These are phyloP conservation scores for Ajuga reptans DNA, from an alignment of 305 asterid species.

Conservation along the genomic window DNA sequence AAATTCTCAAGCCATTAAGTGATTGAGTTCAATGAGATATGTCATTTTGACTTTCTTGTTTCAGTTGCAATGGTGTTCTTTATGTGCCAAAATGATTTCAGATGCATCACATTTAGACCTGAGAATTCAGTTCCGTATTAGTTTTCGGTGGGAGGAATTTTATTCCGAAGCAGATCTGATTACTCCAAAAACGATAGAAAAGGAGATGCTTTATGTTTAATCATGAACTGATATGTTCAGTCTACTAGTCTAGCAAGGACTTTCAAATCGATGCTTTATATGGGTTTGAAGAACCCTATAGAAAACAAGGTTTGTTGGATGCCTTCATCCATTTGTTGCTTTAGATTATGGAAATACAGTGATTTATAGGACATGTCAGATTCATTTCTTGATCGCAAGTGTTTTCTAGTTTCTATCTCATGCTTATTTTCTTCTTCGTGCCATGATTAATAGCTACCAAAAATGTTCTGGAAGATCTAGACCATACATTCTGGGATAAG, in stretches of 20 bases:
- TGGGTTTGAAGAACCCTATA: neutral
- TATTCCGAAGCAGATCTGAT: neutral
- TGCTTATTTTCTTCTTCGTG: neutral
- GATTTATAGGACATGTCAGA: neutral
- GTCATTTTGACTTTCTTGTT: neutral
- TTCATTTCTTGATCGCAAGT: neutral
- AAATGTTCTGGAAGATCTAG: neutral
- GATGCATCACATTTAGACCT: neutral
- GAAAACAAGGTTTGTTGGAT: neutral
- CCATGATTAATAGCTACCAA: neutral
- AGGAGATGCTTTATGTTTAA: neutral
- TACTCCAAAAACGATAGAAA: neutral
- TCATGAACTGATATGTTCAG: neutral
- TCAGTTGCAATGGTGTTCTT: neutral
- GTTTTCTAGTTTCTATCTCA: neutral
- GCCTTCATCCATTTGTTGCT: neutral
- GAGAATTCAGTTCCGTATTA: neutral
- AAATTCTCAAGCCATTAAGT: neutral
- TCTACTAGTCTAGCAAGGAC: neutral
- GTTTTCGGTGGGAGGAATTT: neutral
- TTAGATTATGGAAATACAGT: neutral
- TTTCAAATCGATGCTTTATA: neutral
- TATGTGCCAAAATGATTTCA: neutral
- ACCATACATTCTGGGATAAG: neutral
- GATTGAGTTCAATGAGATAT: neutral